Percentiles rank a stretch among this genome's conserved stretches.
phyloP scores from a whole-genome alignment of 805 yeast species.

The Cephaloascus fragrans region DNA sequence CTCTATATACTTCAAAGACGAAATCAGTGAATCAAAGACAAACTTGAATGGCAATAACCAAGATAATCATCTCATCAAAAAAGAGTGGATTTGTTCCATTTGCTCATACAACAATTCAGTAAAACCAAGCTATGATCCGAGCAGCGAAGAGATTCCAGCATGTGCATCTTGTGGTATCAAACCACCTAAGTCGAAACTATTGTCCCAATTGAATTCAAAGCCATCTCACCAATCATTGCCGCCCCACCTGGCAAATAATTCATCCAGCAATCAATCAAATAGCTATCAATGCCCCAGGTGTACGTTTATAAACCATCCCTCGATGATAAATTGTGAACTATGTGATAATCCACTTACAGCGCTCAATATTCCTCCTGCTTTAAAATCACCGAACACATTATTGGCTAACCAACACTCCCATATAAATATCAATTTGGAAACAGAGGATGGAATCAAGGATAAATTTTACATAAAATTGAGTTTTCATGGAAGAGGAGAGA shows the following conservation, averaged over 20 bases:
- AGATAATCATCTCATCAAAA: conserved; percentile 3
- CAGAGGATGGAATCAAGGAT: conserved; percentile 12
- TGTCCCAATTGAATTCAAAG: background rate
- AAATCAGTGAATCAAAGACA: background rate
- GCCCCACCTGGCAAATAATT: too few relatives aligned
- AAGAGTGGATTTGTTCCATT: conserved; percentile 80
- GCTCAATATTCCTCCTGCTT: conserved; percentile 8
- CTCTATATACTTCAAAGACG: conserved; percentile 24
- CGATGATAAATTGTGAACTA: conserved; percentile 71
- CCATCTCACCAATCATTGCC: background rate
- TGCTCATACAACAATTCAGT: conserved; percentile 68
- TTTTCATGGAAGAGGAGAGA: conserved; percentile 65
- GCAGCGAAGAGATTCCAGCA: conserved; percentile 5
- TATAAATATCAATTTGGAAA: conserved; percentile 15
- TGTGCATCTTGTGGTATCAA: conserved; percentile 31
- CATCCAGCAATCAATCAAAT: too few relatives aligned
- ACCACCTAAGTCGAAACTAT: conserved; percentile 3
- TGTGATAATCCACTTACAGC: conserved; percentile 57
- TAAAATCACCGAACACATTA: background rate
- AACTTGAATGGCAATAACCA: conserved; percentile 2
- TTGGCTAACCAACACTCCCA: too few relatives aligned
- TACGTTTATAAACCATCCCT: conserved; percentile 75
- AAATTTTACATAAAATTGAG: conserved; percentile 46
- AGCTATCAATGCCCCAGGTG: conserved; percentile 35
- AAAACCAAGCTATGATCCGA: conserved; percentile 3